Base-by-base conservation (phyloP, 768 basidiomycete species). In the Lanmaoa rubissima region DNA sequence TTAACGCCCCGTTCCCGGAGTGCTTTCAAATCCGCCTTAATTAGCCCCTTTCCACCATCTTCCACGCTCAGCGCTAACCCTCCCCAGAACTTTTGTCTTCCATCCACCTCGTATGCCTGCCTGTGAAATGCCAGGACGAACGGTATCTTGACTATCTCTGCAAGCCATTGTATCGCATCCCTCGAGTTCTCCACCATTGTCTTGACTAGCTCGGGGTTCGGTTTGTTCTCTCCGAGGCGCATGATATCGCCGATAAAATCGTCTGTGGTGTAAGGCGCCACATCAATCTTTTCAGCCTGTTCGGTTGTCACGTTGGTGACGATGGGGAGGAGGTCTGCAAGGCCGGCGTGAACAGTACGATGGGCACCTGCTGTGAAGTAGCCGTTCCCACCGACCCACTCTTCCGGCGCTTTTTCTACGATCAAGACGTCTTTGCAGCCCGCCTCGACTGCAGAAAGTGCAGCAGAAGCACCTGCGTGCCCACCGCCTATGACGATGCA, bases 351-450 rank as follows among this genome's bases (percentile, higher is more conserved):
- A 4, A 80, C 82, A 12, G 82, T 86, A 51, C 87, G 82, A 63
- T 82, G 78, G 8, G 86, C 84, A 21, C 86, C 86, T 11, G 86
- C 85, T 32, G 86, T 87, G 72, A 88, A 88, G 70, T 82, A 86
- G 17, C 85, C 83, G 62, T 90, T 88, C 17, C 86, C 87, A 5
- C 87, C 87, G 4, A 69, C 78, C 86, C 86, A 88, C 54, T 79
- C 78, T 40, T 71, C 62, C 1, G 86, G 83, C 40, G 83, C 84
- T 63, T 87, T 87, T 63, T 88, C 86, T 49, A 88, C 71, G 52
- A 88, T 72, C 42, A 88, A 73, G 57, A 87, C 84, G 76, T 78
- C 77, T 48, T 69, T 73, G 69, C 84, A 84, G 40, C 86, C 86
- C 48, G 80, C 71, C 59, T 87, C 82, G 43, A 72, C 73, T 14